Base-by-base conservation (phyloP, 306 rosid genomes). In the Vigna angularis region DNA sequence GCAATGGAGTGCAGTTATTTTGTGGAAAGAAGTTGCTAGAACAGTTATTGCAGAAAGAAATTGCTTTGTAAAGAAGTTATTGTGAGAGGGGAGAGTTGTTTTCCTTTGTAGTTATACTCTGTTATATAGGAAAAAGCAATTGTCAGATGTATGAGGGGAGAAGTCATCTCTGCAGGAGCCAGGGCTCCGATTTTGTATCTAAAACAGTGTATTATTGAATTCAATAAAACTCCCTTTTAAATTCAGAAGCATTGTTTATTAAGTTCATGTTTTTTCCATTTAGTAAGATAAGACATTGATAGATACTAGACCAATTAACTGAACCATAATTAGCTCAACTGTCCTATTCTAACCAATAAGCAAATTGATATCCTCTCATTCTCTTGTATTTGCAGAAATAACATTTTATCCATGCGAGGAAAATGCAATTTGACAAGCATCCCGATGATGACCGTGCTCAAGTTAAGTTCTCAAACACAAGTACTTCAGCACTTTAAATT, bases 381-480 rank as follows among this genome's bases (percentile, higher is more conserved):
- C 74, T 75, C 52, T 57, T 58, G 51, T 28, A 72, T 26, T 63
- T 40, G 70, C 70, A 55, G 14, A 55, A 63, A 70, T 69, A 70
- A 8, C 47, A 66, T 52, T 15, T 22, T 20, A 76, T 38, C 59
- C 56, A 40, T 6, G n/a, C 28, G 61, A 66, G 49, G 53, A 42
- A 62, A 53, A 42, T 49, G 73, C 65, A 70, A 49, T 65, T 72
- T 72, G 59, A 77, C 30, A 56, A 1, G 17, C 65, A 47, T 16
- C 36, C 20, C 55, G 34, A 9, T 40, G 53, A 69, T 73, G 63
- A 40, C 15, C 18, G 47, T 45, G 72, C 66, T 77, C 34, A 61
- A 26, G 73, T 68, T 53, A 69, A 64, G 78, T 68, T 56, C 14
- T 74, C 51, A 82, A 64, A 78, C 38, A 28, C 69, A 52, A 8